Conservation (phyloP, 1,284 basidiomycete species). For the Cutaneotrichosporon cutaneum region DNA sequence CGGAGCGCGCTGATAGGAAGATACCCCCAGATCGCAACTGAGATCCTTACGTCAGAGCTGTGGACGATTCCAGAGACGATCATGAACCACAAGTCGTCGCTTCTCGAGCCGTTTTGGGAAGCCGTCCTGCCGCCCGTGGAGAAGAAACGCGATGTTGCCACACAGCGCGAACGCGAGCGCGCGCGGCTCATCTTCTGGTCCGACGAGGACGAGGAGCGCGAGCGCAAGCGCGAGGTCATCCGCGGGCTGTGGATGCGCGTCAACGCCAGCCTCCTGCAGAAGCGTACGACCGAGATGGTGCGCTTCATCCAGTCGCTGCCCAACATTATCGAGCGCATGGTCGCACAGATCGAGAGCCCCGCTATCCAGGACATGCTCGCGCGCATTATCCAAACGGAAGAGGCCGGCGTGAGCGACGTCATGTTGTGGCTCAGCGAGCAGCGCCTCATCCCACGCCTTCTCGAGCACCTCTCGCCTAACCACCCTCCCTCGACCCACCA, state of each 20-base stretch:
- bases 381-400: conserved; percentile 88
- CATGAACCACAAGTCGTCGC: conserved; percentile 60
- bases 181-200: conserved; percentile 39
- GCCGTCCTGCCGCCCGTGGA: conserved; percentile 61
- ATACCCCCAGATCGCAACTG: conserved; percentile 91
- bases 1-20: conserved; percentile 53
- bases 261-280: conserved; percentile 78
- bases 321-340: conserved; percentile 74
- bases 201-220: conserved; percentile 51
- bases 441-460: conserved; percentile 75
- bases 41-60: conserved; percentile 92
- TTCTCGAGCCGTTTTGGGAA: conserved; percentile 89
- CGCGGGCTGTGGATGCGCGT: conserved; percentile 69
- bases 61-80: conserved; percentile 92
- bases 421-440: conserved; percentile 90
- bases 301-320: conserved; percentile 84
- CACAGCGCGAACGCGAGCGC: conserved; percentile 44
- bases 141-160: conserved; percentile 18
- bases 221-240: conserved; percentile 55
- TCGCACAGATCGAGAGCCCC: conserved; percentile 83
- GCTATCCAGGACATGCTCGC: conserved; percentile 90
- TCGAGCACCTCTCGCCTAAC: conserved; percentile 78
- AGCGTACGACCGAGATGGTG: conserved; percentile 92
- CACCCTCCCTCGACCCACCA: conserved; percentile 77
- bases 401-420: conserved; percentile 77